A percentile compares a stretch with the other conserved stretches of the same genome.
Evolutionary conservation across 2,329 filamentous ascomycete genomes (phyloP).

Genomic region (Paraphoma sp.): DNA sequence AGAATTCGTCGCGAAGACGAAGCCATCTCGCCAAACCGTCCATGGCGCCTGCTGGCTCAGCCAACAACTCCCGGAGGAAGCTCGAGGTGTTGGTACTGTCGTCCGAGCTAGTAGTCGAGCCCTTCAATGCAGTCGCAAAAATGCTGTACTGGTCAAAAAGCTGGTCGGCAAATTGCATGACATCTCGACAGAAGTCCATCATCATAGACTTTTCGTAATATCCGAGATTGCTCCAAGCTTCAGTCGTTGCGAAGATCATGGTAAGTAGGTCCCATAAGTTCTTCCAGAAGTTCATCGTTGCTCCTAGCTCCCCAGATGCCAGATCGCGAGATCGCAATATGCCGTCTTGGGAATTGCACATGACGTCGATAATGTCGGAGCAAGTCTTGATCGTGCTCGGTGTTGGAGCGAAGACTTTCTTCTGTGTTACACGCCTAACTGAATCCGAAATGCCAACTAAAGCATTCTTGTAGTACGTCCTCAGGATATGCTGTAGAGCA

Average conservation of each 20-base stretch:
- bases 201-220: slow-evolving; percentile 75
- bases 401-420: slow-evolving; percentile 65
- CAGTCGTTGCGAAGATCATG: slow-evolving; percentile 81
- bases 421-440: slow-evolving; percentile 61
- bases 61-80: slow-evolving; percentile 63
- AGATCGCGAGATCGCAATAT: slow-evolving; percentile 66
- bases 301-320: slow-evolving; percentile 66
- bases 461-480: slow-evolving; percentile 62
- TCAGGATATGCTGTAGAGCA: slow-evolving; percentile 67
- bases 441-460: slow-evolving; percentile 64
- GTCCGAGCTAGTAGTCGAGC: slow-evolving; percentile 39
- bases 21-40: slow-evolving; percentile 84
- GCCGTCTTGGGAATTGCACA: slow-evolving; percentile 69
- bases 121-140: slow-evolving; percentile 73
- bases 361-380: slow-evolving; percentile 67
- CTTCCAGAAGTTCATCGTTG: slow-evolving; percentile 81
- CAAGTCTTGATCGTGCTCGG: slow-evolving; percentile 67
- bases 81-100: slow-evolving; percentile 46
- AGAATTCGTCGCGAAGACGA: slow-evolving; percentile 83
- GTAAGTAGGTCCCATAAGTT: slow-evolving; percentile 82
- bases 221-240: slow-evolving; percentile 76
- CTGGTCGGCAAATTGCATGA: slow-evolving; percentile 90
- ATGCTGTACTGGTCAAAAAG: slow-evolving; percentile 86
- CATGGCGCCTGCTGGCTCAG: slow-evolving; percentile 69
- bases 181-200: slow-evolving; percentile 92